Base-by-base conservation (phyloP, 2,329 filamentous ascomycete genomes). In the Leptographium lundbergii region DNA sequence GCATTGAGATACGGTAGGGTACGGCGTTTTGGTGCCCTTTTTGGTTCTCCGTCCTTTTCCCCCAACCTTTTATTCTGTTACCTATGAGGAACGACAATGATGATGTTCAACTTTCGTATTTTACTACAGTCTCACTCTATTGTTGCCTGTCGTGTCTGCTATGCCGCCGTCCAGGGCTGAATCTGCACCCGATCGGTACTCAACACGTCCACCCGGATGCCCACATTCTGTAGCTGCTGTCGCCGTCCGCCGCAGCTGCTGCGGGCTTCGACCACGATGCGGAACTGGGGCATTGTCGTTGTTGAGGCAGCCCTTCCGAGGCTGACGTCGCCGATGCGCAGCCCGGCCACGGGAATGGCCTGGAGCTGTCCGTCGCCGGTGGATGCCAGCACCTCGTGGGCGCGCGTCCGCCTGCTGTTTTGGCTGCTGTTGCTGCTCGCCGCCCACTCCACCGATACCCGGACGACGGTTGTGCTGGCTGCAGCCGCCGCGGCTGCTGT, bases 281-380 rank as follows among this genome's bases (percentile, higher is more conserved):
- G 63, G 50, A 61, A 95, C 79, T 63, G 92, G 86, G 17, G 82
- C 76, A 1, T 87, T 79, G 58, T 10, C 42, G n/a, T 22, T 22
- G 24, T 36, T 22, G 17, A 29, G 34, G 29, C n/a, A 10, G 50
- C 59, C 1, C 61, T 59, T 0, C 45, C 56, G 13, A 65, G 61
- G 3, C 19, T 53, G 29, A 59, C 50, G 27, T 64, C 62, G 14
- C n/a, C 48, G 10, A 60, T 63, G 10, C 63, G 62, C 57, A 65
- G 54, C 0, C 63, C 83, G 0, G 62, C 60, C 60, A 78, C 76
- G 6, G 78, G 77, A 24, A 79, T 79, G 70, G 95, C 88, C 53
- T 81, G 82, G 67, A 90, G 94, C 61, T 86, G 83, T 6, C 88
- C 88, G n/a, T 82, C 77, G n/a, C 82, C 77, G 1, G 86, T 90